phyloP scores from a whole-genome alignment of 371 early-diverging fungal species.

The Ecytonucleospora hepatopenaei region DNA sequence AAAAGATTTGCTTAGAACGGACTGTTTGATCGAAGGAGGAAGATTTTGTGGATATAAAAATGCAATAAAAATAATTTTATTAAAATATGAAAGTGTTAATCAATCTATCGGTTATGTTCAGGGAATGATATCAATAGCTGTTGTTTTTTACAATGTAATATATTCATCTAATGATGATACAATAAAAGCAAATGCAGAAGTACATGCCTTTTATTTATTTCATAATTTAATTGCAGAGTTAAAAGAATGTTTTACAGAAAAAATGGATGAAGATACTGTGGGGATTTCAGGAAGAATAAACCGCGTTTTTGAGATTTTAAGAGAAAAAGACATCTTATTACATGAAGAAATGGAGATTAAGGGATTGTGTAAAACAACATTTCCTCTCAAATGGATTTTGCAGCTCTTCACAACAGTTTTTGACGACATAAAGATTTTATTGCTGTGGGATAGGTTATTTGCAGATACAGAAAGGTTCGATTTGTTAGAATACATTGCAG shows the following conservation, averaged over 20 bases:
- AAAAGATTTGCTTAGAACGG: conserved; percentile 2
- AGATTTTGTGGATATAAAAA: neutral
- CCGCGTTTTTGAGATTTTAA: conserved; percentile 39
- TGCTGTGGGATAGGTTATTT: conserved; percentile 56
- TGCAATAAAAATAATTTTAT: conserved; percentile 46
- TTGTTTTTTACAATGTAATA: conserved; percentile 54
- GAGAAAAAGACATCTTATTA: conserved; percentile 32
- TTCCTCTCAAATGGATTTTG: conserved; percentile 54
- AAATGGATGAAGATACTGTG: conserved; percentile 31
- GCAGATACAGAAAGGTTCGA: conserved; percentile 48
- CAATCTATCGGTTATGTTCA: conserved; percentile 56
- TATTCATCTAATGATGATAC: conserved; percentile 18
- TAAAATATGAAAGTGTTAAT: conserved; percentile 40
- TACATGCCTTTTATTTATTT: conserved; percentile 55
- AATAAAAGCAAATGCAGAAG: conserved; percentile 44
- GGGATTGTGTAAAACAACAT: conserved; percentile 21
- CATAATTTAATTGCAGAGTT: conserved; percentile 54
- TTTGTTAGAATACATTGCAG: conserved; percentile 48
- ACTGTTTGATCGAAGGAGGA: conserved; percentile 29
- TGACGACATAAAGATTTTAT: conserved; percentile 36
- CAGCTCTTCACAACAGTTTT: conserved; percentile 51
- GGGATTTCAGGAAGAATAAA: conserved; percentile 45
- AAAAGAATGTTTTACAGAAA: conserved; percentile 45
- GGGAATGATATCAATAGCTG: conserved; percentile 55
- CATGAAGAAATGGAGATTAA: conserved; percentile 35